A percentile compares a stretch with the other conserved stretches of the same genome.
These are phyloP conservation scores for Fusarium keratoplasticum DNA, from an alignment of 2,329 filamentous ascomycete genomes.

Conservation along the genomic window DNA sequence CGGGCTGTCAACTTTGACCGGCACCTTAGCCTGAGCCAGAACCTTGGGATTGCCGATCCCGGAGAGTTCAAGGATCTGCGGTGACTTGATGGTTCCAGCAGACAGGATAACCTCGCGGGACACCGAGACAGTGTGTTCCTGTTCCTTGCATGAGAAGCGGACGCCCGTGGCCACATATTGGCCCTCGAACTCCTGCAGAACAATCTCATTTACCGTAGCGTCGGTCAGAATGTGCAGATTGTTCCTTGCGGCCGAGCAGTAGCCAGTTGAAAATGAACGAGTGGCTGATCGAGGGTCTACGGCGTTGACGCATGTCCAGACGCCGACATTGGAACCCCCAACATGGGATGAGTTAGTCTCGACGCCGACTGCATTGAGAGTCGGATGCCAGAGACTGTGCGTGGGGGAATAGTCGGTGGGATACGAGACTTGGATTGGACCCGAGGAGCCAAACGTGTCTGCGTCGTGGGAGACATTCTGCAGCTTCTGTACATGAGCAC, in stretches of 20 bases:
- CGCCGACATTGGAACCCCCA: conserved; percentile 62
- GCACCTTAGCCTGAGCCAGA: conserved; percentile 52
- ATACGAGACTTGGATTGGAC: conserved; percentile 63
- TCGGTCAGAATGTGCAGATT: conserved; percentile 56
- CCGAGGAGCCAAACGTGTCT: conserved; percentile 55
- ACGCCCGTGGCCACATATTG: conserved; percentile 46
- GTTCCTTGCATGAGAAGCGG: conserved; percentile 52
- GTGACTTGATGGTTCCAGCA: conserved; percentile 68
- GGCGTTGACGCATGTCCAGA: conserved; percentile 61
- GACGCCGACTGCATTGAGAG: conserved; percentile 58
- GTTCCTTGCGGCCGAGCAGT: conserved; percentile 52
- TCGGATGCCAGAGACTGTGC: conserved; percentile 60
- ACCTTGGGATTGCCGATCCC: conserved; percentile 64
- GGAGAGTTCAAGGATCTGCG: conserved; percentile 70
- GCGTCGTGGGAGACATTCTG: conserved; percentile 54
- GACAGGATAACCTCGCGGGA: conserved; percentile 68
- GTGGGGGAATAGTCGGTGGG: conserved; percentile 53
- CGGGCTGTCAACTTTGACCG: conserved; percentile 53
- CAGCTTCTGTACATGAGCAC: conserved; percentile 46
- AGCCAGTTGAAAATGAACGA: conserved; percentile 63
- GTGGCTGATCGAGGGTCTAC: conserved; percentile 58
- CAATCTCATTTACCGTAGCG: conserved; percentile 44
- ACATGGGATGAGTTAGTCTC: conserved; percentile 57
- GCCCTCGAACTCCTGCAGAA: conserved; percentile 35
- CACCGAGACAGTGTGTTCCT: conserved; percentile 51